These are phyloP conservation scores for Arthrobotrys megalospora DNA, from an alignment of 2,329 filamentous ascomycete genomes.

Conservation along the genomic window DNA sequence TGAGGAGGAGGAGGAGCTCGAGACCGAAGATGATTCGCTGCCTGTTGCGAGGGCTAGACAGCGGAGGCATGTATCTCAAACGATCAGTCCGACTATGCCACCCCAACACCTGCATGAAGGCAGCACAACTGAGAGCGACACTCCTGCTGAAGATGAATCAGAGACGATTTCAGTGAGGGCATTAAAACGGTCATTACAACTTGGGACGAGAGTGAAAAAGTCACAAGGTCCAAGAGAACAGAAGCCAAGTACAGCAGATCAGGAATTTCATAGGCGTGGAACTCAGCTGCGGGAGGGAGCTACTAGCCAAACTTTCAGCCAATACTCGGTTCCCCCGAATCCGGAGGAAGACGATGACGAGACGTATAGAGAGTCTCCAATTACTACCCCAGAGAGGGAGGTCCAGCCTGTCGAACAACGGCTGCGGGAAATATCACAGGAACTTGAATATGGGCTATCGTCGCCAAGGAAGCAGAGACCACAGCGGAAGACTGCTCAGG, in stretches of 20 bases:
- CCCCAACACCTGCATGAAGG: not conserved
- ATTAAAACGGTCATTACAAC: conserved; percentile 35
- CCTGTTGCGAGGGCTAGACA: conserved; percentile 14
- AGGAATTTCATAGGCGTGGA: not conserved
- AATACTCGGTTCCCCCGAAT: conserved; percentile 31
- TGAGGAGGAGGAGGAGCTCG: not conserved
- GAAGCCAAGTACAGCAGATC: conserved; percentile 12
- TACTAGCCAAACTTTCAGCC: conserved; percentile 16
- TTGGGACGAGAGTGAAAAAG: conserved; percentile 36
- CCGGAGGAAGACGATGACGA: conserved; percentile 41
- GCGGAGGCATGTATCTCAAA: conserved; percentile 36
- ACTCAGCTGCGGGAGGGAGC: not conserved
- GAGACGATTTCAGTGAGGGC: conserved; percentile 6
- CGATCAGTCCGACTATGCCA: conserved; percentile 14
- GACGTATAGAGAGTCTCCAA: conserved; percentile 37
- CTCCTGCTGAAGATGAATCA: conserved; percentile 18
- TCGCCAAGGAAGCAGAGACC: conserved; percentile 24
- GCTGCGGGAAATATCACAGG: not conserved
- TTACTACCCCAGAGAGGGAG: conserved; percentile 20
- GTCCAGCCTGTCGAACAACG: not conserved
- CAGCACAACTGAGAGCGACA: conserved; percentile 23
- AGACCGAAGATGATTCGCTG: conserved; percentile 40
- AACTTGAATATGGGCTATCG: conserved; percentile 20
- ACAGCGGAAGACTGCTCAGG: conserved; percentile 31
- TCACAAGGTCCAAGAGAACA: not conserved